Evolutionary conservation across 2,329 filamentous ascomycete species (phyloP).

Genomic region (Alternaria ethzedia): DNA sequence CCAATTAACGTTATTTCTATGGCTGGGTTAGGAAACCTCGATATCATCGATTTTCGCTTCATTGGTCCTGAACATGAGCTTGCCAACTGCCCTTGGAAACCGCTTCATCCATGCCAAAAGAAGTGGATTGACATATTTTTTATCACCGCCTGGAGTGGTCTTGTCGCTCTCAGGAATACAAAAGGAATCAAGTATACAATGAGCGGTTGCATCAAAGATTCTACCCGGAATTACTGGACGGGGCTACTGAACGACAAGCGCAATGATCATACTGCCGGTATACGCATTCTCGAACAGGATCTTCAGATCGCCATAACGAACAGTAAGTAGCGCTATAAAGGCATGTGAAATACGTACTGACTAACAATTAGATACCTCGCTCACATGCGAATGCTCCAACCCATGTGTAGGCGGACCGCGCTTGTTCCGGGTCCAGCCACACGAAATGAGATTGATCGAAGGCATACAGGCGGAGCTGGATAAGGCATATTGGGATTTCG

Average conservation of each 20-base stretch:
- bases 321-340: background rate
- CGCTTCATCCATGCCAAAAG: constrained; percentile 21
- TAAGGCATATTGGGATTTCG: constrained; percentile 13
- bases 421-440: background rate
- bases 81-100: constrained; percentile 19
- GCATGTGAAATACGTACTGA: background rate
- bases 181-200: background rate
- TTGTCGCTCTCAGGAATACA: background rate
- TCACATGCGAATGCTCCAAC: constrained; percentile 13
- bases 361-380: background rate
- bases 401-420: constrained; percentile 3
- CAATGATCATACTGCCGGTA: background rate
- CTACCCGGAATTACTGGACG: constrained; percentile 15
- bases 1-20: background rate
- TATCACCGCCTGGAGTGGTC: constrained; percentile 1
- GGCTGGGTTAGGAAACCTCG: background rate
- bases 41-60: constrained; percentile 24
- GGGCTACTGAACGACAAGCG: constrained; percentile 1
- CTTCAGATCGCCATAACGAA: background rate
- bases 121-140: constrained; percentile 23
- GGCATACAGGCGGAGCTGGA: constrained; percentile 9
- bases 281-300: background rate
- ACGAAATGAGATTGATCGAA: constrained; percentile 6
- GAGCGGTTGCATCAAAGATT: constrained; percentile 22
- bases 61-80: constrained; percentile 21